phyloP scores from a whole-genome alignment of 257 asterid genomes.

The Plectranthus barbatus region DNA sequence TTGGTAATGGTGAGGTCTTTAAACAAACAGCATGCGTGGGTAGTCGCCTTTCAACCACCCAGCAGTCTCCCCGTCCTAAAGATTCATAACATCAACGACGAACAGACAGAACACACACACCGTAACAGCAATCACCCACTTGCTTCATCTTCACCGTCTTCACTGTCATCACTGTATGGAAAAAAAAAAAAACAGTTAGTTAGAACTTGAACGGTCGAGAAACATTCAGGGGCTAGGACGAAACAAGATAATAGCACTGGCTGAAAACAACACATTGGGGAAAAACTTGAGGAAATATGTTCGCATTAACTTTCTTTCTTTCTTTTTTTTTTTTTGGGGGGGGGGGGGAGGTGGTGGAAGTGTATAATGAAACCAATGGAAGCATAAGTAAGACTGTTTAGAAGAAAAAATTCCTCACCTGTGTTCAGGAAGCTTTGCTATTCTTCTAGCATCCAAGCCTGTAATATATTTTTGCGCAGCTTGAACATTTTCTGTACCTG shows the following conservation, averaged over 20 bases:
- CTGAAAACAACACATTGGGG: too few relatives aligned
- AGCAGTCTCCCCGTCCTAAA: neutral
- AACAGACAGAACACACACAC: neutral
- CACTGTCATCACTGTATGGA: constrained; percentile 74
- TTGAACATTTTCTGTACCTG: constrained; percentile 83
- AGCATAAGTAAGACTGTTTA: neutral
- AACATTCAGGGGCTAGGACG: too few relatives aligned
- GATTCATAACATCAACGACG: neutral
- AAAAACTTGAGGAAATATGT: too few relatives aligned
- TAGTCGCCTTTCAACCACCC: neutral
- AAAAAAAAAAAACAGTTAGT: constrained; percentile 19
- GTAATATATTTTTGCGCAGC: constrained; percentile 91
- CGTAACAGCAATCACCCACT: constrained; percentile 18
- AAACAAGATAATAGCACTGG: too few relatives aligned
- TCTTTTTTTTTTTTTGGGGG: too few relatives aligned
- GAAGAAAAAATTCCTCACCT: constrained; percentile 39
- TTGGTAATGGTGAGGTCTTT: constrained; percentile 9
- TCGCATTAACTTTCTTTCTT: too few relatives aligned
- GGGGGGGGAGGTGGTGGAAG: too few relatives aligned
- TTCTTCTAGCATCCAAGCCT: constrained; percentile 95
- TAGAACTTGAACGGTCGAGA: neutral
- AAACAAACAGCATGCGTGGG: neutral
- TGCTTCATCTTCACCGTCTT: constrained; percentile 47
- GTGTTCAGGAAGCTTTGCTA: constrained; percentile 87
- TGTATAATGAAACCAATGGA: too few relatives aligned